These are phyloP conservation scores for Hydrangea macrophylla DNA, from an alignment of 148 eudicot species.

Conservation along the genomic window DNA sequence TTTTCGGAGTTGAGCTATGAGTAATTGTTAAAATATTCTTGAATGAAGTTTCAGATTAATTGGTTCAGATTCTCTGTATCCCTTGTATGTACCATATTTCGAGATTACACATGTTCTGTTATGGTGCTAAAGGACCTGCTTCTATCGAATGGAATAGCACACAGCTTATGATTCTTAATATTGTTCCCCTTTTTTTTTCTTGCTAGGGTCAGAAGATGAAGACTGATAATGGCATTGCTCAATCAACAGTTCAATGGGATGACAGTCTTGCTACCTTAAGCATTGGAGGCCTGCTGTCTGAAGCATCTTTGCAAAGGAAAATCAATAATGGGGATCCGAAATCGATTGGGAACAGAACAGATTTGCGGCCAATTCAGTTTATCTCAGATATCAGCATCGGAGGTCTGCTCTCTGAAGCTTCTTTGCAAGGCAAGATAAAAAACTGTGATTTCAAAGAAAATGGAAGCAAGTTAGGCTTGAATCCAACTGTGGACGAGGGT, in stretches of 20 bases:
- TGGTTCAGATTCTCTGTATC: background rate
- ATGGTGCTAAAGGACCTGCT: background rate
- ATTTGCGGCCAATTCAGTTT: conserved; percentile 22
- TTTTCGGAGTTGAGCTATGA: background rate
- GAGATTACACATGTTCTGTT: background rate
- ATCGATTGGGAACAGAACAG: conserved; percentile 25
- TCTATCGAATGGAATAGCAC: background rate
- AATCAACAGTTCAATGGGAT: conserved; percentile 44
- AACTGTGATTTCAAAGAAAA: conserved; percentile 8
- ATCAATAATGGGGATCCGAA: conserved; percentile 20
- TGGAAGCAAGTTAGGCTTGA: conserved; percentile 15
- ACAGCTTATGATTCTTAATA: background rate
- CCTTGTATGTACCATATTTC: background rate
- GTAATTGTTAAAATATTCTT: background rate
- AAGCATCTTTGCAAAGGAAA: conserved; percentile 39
- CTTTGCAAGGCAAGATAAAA: conserved; percentile 27
- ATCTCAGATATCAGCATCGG: conserved; percentile 40
- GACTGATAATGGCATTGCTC: conserved; percentile 22
- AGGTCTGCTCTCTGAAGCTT: conserved; percentile 39
- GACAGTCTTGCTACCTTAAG: conserved; percentile 47
- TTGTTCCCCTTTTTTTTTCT: conserved; percentile 9
- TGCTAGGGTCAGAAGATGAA: conserved; percentile 39
- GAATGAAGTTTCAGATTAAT: background rate
- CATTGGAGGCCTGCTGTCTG: conserved; percentile 49
- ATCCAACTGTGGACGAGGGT: conserved; percentile 16